A percentile compares a stretch with the other conserved stretches of the same genome.
phyloP scores from a whole-genome alignment of 202 grass and related monocot genomes.

The Carex arenaria region DNA sequence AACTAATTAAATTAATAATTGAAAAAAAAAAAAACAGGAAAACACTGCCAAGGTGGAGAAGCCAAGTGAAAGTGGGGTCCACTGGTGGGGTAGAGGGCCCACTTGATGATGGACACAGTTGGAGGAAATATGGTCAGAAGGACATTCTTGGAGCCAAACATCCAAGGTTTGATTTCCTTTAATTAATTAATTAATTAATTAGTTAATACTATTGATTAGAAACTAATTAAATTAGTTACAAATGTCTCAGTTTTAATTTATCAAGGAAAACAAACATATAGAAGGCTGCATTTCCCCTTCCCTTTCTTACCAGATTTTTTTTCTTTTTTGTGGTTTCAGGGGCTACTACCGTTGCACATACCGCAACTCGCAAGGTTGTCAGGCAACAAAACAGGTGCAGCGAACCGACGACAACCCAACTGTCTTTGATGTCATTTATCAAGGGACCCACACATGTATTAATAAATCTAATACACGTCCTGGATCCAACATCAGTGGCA shows the following conservation, averaged over 20 bases:
- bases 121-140: constrained; percentile 94
- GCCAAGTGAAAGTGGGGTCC: constrained; percentile 40
- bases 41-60: constrained; percentile 24
- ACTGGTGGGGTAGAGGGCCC: constrained; percentile 19
- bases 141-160: constrained; percentile 69
- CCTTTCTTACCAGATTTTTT: not conserved
- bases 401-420: constrained; percentile 54
- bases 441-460: constrained; percentile 59
- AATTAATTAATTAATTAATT: not conserved
- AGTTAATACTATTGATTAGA: not conserved
- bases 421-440: constrained; percentile 59
- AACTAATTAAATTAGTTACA: not conserved
- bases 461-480: not conserved
- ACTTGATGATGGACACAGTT: constrained; percentile 55
- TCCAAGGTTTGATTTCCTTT: constrained; percentile 39
- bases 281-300: not conserved
- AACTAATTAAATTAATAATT: not conserved
- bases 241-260: not conserved
- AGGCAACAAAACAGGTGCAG: constrained; percentile 83
- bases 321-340: constrained; percentile 28
- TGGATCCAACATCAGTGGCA: not conserved
- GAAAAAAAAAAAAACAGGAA: constrained; percentile 36
- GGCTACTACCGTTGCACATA: constrained; percentile 80
- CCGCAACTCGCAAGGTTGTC: constrained; percentile 49
- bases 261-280: not conserved